phyloP scores from a whole-genome alignment of 768 basidiomycete species.

The Rhizopogon sp. region DNA sequence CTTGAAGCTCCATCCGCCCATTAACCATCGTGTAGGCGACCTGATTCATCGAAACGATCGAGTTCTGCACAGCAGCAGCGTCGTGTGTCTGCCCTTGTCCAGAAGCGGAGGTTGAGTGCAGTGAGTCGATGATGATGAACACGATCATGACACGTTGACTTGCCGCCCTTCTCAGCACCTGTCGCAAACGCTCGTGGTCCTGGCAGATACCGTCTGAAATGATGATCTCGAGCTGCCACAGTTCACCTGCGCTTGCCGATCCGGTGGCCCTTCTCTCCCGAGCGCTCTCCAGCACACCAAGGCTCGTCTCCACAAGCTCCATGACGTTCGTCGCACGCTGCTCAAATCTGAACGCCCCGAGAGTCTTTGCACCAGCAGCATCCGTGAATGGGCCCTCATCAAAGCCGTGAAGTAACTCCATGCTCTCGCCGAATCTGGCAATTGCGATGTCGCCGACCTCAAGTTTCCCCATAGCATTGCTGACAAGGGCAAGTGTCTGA shows the following conservation, averaged over 20 bases:
- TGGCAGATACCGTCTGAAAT: conserved; percentile 99
- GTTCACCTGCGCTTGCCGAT: conserved; percentile 53
- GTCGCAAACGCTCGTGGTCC: conserved; percentile 82
- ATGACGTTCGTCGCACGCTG: conserved; percentile 89
- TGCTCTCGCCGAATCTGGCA: conserved; percentile 82
- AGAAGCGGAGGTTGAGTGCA: conserved; percentile 44
- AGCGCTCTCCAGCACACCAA: conserved; percentile 70
- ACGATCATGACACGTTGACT: conserved; percentile 93
- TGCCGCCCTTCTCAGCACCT: conserved; percentile 75
- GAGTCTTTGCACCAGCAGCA: conserved; percentile 71
- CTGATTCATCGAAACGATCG: conserved; percentile 91
- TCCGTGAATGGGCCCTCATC: conserved; percentile 78
- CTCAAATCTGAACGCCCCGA: conserved; percentile 83
- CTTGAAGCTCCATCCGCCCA: conserved; percentile 80
- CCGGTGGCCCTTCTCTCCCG: conserved; percentile 62
- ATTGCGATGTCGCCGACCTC: conserved; percentile 95
- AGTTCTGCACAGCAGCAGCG: conserved; percentile 43
- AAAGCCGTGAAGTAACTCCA: conserved; percentile 88
- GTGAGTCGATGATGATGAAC: conserved; percentile 91
- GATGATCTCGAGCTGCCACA: conserved; percentile 98
- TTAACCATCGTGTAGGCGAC: conserved; percentile 58
- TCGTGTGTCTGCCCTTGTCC: background rate
- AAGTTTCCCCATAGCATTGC: conserved; percentile 83
- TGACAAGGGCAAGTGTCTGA: conserved; percentile 88
- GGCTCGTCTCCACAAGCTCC: conserved; percentile 73